Evolutionary conservation across 192 early-diverging fungal genomes (phyloP), one percentile per base, ranked within the genome.

Genomic region (Chytriomyces sp.): DNA sequence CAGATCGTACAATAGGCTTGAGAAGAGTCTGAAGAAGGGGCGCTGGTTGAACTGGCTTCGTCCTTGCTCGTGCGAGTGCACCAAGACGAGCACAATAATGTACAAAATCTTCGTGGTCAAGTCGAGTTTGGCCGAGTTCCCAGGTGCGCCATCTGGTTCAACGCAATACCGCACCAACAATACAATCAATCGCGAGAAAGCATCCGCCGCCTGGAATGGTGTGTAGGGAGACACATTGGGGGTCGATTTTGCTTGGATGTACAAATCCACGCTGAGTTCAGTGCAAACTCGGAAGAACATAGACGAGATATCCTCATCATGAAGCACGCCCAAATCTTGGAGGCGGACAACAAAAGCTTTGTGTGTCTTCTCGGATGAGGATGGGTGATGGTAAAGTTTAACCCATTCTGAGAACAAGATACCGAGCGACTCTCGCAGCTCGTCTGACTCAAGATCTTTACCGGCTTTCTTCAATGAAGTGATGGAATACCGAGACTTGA

Each of bases 231-330:
- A 82, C 0, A 81, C 72, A 5, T 78, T 72, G 12, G 84, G 82
- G 2, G 68, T 41, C 12, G 76, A 33, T 32, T 74, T 63, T 22
- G 78, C 37, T n/a, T 84, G 84, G 61, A 79, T 79, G 79, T 91
- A 90, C 60, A 85, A 84, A 22, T 96, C 89, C 22, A 98, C 84
- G 33, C 90, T 88, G 28, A 92, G 84, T 76, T 97, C 94, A 0
- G 92, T 91, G 77, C 92, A 93, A 6, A 93, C 87, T 6, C 95
- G 85, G 83, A 96, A 96, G 78, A 99, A 99, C 67, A 93, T 77
- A 2, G 94, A 91, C 0, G 90, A 90, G 2, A 90, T 86, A 34
- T 89, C 86, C 25, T 93, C 90, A 30, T 85, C 88, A 66, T 90
- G 85, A 36, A 96, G 81, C 3, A 93, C 89, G 30, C 90, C 89